Evolutionary conservation across 305 asterid species (phyloP).

Genomic region (Coffea humblotiana): DNA sequence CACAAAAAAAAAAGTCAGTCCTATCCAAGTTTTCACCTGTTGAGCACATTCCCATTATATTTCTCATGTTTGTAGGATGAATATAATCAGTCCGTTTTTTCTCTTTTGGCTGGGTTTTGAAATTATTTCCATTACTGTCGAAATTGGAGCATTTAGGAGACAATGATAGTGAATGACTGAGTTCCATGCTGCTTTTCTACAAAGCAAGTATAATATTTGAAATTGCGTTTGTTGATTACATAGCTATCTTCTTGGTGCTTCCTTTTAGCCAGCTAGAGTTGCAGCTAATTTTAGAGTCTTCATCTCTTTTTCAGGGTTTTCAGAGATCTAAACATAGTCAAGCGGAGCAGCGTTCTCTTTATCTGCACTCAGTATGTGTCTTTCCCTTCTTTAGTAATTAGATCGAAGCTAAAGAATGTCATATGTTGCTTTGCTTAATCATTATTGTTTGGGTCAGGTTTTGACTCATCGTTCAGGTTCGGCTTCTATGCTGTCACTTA

Average conservation of each 20-base stretch:
- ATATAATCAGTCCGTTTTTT: not conserved
- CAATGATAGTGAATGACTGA: no score
- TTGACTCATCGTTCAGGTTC: slow-evolving; percentile 84
- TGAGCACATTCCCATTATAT: not conserved
- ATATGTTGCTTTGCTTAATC: not conserved
- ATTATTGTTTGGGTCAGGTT: slow-evolving; percentile 45
- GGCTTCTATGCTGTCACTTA: slow-evolving; percentile 64
- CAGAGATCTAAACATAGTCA: slow-evolving; percentile 51
- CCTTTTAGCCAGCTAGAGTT: not conserved
- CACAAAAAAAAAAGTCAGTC: no score
- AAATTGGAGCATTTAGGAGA: not conserved
- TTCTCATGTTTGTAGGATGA: not conserved
- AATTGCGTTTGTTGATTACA: not conserved
- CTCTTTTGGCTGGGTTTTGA: not conserved
- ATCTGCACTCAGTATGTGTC: slow-evolving; percentile 70
- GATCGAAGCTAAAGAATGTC: not conserved
- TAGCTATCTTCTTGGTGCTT: not conserved
- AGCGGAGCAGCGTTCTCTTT: slow-evolving; percentile 71
- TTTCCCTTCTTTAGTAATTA: slow-evolving; percentile 19
- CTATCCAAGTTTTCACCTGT: not conserved
- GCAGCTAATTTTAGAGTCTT: slow-evolving; percentile 2
- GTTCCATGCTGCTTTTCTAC: no score
- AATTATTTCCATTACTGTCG: not conserved
- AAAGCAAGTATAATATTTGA: no score
- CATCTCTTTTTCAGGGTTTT: slow-evolving; percentile 60